These are phyloP conservation scores for Phaseolus lunatus DNA, from an alignment of 306 rosid genomes.

Conservation along the genomic window DNA sequence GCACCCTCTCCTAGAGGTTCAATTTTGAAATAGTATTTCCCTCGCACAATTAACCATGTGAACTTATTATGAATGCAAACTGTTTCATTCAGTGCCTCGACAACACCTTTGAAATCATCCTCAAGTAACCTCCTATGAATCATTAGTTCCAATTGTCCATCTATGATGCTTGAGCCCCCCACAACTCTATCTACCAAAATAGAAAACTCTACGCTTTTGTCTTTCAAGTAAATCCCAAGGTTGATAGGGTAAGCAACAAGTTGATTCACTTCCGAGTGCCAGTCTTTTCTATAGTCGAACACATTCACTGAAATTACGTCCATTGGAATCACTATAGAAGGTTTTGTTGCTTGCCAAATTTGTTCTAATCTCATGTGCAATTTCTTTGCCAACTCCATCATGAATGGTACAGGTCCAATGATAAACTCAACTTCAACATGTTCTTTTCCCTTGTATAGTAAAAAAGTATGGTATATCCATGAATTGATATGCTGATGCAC, in stretches of 20 bases:
- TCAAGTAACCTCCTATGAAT: conserved; percentile 85
- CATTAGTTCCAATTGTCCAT: conserved; percentile 87
- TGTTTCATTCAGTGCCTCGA: conserved; percentile 84
- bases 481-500: conserved; percentile 61
- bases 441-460: conserved; percentile 76
- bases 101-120: conserved; percentile 93
- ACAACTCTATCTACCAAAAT: conserved; percentile 80
- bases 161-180: conserved; percentile 82
- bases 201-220: conserved; percentile 67
- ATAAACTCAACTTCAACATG: conserved; percentile 93
- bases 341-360: conserved; percentile 70
- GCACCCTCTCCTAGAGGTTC: conserved; percentile 88
- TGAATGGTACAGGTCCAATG: conserved; percentile 92
- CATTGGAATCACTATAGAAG: conserved; percentile 91
- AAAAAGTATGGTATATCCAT: conserved; percentile 61
- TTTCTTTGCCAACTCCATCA: conserved; percentile 88
- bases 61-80: conserved; percentile 71
- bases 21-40: conserved; percentile 80
- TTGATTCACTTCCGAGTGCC: conserved; percentile 81
- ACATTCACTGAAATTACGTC: conserved; percentile 88
- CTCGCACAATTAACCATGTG: conserved; percentile 79
- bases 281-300: conserved; percentile 80
- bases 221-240: conserved; percentile 72
- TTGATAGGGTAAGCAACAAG: conserved; percentile 88
- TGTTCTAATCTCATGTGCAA: conserved; percentile 69